Conservation (phyloP, 352 stramenopile species). For the Detonula confervacea region DNA sequence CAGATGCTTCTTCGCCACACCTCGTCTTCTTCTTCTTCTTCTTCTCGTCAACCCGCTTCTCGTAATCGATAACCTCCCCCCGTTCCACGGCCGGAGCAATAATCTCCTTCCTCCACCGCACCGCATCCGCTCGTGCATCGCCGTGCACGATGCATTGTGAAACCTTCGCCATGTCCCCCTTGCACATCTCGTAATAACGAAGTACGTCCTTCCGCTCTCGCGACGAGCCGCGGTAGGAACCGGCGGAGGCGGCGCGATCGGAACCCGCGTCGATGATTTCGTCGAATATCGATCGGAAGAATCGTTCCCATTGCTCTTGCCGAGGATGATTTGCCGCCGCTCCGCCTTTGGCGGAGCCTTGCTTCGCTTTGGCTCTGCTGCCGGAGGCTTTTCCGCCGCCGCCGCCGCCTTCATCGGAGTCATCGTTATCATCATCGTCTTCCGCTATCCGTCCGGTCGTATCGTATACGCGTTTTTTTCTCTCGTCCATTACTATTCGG, state of each 20-base stretch:
- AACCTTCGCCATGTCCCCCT: conserved; percentile 47
- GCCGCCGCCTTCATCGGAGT: too few species aligned
- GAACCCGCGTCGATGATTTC: conserved; percentile 23
- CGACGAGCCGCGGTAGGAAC: conserved; percentile 27
- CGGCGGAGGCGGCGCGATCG: conserved; percentile 17
- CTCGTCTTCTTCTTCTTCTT: not conserved
- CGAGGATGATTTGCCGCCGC: not conserved
- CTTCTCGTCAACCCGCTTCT: not conserved
- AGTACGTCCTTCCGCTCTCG: conserved; percentile 43
- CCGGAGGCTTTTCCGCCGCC: too few species aligned
- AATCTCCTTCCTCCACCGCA: conserved; percentile 43
- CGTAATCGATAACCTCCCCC: conserved; percentile 40
- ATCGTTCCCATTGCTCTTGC: conserved; percentile 38
- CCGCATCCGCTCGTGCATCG: conserved; percentile 16
- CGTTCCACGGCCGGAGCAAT: conserved; percentile 30
- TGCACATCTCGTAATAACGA: conserved; percentile 43
- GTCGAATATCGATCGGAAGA: conserved; percentile 46
- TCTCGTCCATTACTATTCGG: conserved; percentile 90
- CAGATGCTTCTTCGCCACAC: not conserved
- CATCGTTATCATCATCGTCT: conserved; percentile 25
- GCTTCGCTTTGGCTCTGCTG: too few species aligned
- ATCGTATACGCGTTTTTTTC: conserved; percentile 92
- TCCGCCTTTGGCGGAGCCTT: too few species aligned
- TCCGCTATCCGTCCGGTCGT: conserved; percentile 32
- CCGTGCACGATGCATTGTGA: conserved; percentile 44